A percentile compares a stretch with the other conserved stretches of the same genome.
phyloP scores from a whole-genome alignment of 139 green algal species.

The Spirogloea muscicola region DNA sequence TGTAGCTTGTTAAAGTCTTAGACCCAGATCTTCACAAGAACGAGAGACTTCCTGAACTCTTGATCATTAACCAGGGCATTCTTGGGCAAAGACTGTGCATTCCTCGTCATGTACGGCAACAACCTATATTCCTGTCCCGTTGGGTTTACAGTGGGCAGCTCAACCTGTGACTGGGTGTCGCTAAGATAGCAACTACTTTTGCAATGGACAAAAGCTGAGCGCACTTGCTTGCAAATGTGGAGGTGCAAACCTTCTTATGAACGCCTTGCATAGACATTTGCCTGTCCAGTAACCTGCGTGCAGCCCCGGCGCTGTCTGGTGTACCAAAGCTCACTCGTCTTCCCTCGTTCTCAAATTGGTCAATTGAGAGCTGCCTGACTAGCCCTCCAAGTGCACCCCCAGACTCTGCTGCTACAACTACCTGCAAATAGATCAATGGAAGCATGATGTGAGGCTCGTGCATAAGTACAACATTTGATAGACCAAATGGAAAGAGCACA shows the following conservation, averaged over 20 bases:
- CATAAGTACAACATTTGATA: too few relatives aligned
- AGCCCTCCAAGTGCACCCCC: conserved; percentile 66
- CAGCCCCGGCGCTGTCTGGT: conserved; percentile 5
- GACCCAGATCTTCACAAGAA: not conserved
- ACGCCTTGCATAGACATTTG: conserved; percentile 58
- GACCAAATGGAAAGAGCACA: too few relatives aligned
- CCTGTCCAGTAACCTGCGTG: conserved; percentile 6
- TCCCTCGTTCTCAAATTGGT: conserved; percentile 98
- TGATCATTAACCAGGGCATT: too few relatives aligned
- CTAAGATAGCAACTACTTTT: too few relatives aligned
- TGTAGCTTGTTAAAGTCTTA: not conserved
- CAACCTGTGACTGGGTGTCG: too few relatives aligned
- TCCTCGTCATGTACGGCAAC: too few relatives aligned
- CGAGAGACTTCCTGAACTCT: not conserved
- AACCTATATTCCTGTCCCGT: too few relatives aligned
- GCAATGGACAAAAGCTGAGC: not conserved
- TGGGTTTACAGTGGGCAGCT: too few relatives aligned
- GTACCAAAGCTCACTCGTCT: conserved; percentile 68
- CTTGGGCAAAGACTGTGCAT: too few relatives aligned
- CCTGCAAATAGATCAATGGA: conserved; percentile 29
- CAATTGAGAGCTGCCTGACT: conserved; percentile 93
- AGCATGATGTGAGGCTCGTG: too few relatives aligned
- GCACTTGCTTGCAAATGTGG: not conserved
- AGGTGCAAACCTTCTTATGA: conserved; percentile 72
- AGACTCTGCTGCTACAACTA: conserved; percentile 76